Evolutionary conservation across 805 yeast genomes (phyloP), one percentile per base, ranked within the genome.

Genomic region (Kuraishia hungarica): DNA sequence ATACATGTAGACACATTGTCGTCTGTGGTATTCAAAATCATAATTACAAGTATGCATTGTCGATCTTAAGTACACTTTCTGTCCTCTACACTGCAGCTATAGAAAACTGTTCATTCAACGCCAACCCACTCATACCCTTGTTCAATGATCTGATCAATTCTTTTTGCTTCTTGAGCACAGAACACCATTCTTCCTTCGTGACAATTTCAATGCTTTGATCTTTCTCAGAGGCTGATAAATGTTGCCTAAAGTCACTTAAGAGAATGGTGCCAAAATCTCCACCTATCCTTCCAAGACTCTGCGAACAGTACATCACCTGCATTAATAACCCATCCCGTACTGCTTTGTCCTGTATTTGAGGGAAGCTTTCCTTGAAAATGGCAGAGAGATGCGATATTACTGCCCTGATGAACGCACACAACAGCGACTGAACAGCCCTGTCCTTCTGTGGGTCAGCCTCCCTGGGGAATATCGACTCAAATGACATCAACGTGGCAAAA

Each of bases 271-370:
- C 86, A 66, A 89, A 88, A 61, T 87, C 89, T 2, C 81, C 82
- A 15, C 88, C 86, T 21, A 82, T 80, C 58, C 91, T 74, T 1
- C 87, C 84, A 53, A 93, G 73, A 43, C 96, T 85, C 65, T 87
- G 90, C n/a, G 96, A 86, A 60, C 97, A 89, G 70, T 92, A 93
- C 0, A 89, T 83, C 46, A 92, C 70, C 69, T 93, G 99, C 39
- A 93, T 71, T 59, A 92, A 80, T 22, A 91, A 72, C 0, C 93
- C 87, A 55, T 87, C 87, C 35, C 76, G 76, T 52, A 71, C 74
- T 10, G 79, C 67, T 15, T 65, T 67, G 15, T 68, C 68, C 20
- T 72, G 75, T 1, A 77, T 56, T n/a, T 69, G 54, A 6, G 67
- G 65, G n/a, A 66, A 66, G 39, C 67, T 72, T 17, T 60, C 65